Conservation (phyloP, 768 basidiomycete species). For the Galerina marginata region DNA sequence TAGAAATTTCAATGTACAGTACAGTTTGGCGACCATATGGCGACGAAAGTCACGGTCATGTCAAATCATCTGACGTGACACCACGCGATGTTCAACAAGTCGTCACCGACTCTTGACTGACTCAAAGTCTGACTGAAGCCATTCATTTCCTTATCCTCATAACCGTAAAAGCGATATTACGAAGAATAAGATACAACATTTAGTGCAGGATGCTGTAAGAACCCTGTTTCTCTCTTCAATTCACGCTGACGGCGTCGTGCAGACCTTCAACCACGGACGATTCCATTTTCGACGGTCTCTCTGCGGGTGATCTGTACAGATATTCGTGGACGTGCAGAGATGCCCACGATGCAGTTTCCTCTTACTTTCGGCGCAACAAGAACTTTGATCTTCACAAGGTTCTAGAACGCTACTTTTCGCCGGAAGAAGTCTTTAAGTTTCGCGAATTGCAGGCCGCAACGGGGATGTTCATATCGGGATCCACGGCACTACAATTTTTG, state of each 20-base stretch:
- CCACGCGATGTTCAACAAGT: too few species aligned
- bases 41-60: too few species aligned
- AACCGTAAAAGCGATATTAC: too few species aligned
- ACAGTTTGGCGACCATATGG: too few species aligned
- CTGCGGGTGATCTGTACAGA: conserved; percentile 28
- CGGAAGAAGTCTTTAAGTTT: conserved; percentile 16
- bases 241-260: background rate
- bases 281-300: conserved; percentile 17
- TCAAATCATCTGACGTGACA: too few species aligned
- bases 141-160: too few species aligned
- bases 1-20: too few species aligned
- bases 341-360: conserved; percentile 2
- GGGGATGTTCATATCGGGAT: conserved; percentile 18
- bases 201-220: too few species aligned
- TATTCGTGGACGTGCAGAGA: conserved; percentile 27
- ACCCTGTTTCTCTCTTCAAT: too few species aligned
- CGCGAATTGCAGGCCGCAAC: conserved; percentile 2
- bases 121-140: too few species aligned
- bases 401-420: conserved; percentile 25
- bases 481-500: conserved; percentile 13
- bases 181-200: too few species aligned
- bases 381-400: conserved; percentile 1
- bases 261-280: conserved; percentile 16
- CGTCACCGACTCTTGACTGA: too few species aligned
- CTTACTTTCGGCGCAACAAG: conserved; percentile 5